Evolutionary conservation across 352 stramenopile genomes (phyloP).

Genomic region (Plasmopara viticola): DNA sequence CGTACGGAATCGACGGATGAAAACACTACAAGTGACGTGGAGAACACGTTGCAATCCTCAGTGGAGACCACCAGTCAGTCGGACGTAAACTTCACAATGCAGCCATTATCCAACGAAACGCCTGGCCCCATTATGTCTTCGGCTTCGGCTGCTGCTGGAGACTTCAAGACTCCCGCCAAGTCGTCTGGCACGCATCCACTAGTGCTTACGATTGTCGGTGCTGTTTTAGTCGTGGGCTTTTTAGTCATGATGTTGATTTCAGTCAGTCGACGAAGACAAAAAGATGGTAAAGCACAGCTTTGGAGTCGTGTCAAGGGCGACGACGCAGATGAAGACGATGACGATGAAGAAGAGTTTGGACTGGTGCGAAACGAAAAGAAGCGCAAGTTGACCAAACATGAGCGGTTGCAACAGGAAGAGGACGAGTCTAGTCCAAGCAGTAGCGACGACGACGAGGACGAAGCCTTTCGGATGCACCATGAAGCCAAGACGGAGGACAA

Average conservation of each 20-base stretch:
- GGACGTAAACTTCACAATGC: not conserved
- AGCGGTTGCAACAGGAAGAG: conserved; percentile 33
- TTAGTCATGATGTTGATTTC: conserved; percentile 56
- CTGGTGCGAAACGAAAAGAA: conserved; percentile 30
- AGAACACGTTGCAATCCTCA: not conserved
- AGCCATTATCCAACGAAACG: not conserved
- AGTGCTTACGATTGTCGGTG: conserved; percentile 68
- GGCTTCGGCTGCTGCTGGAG: not conserved
- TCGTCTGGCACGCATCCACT: conserved; percentile 41
- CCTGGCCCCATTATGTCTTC: not conserved
- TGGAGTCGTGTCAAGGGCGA: conserved; percentile 69
- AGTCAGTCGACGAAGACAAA: conserved; percentile 52
- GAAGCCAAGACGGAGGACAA: conserved; percentile 47
- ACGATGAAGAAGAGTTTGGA: conserved; percentile 57
- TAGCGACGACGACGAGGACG: conserved; percentile 63
- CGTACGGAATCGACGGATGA: too few species aligned
- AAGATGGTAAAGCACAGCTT: conserved; percentile 42
- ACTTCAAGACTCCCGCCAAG: conserved; percentile 18
- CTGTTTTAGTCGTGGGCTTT: conserved; percentile 65
- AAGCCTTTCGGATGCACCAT: conserved; percentile 51
- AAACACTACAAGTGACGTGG: not conserved
- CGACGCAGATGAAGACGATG: conserved; percentile 60
- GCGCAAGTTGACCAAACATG: conserved; percentile 27
- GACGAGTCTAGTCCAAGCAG: conserved; percentile 25
- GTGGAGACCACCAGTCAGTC: too few species aligned